Percentiles rank a stretch among this genome's conserved stretches.
Conservation (phyloP, 768 basidiomycete genomes). For the Mycena vitilis region DNA sequence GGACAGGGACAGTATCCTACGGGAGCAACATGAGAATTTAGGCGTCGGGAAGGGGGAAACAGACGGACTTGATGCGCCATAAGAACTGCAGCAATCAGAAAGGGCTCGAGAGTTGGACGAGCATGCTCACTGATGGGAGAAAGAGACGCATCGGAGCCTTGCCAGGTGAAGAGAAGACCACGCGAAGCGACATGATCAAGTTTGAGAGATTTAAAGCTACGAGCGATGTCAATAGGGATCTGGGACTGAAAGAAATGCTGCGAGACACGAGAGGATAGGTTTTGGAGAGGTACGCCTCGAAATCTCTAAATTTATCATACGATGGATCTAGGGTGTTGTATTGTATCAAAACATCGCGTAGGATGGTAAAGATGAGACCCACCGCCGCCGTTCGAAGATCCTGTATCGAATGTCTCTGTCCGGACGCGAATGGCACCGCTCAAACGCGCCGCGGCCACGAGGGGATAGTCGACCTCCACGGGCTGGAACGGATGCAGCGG, state of each 20-base stretch:
- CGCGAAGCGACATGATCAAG: conserved; percentile 62
- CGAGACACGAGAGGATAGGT: conserved; percentile 62
- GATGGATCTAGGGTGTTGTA: conserved; percentile 42
- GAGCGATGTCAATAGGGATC: background rate
- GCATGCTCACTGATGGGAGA: conserved; percentile 57
- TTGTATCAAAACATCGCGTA: background rate
- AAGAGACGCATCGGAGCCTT: conserved; percentile 57
- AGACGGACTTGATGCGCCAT: conserved; percentile 33
- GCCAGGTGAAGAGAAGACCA: conserved; percentile 68
- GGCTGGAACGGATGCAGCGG: conserved; percentile 20
- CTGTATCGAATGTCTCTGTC: conserved; percentile 60
- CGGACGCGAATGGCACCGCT: conserved; percentile 42
- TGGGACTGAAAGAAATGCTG: conserved; percentile 29
- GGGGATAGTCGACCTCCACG: conserved; percentile 12
- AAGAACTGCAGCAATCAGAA: conserved; percentile 8
- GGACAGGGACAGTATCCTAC: conserved; percentile 63
- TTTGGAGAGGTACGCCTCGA: conserved; percentile 52
- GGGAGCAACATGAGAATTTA: background rate
- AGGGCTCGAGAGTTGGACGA: conserved; percentile 43
- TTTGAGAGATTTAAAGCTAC: conserved; percentile 17
- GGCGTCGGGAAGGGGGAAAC: background rate
- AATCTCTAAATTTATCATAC: conserved; percentile 50
- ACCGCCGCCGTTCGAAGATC: conserved; percentile 54
- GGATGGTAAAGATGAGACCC: background rate
- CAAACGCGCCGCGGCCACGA: conserved; percentile 38